Base-by-base conservation (phyloP, 225 moss, liverwort and hornwort genomes). In the Physcomitrium patens region DNA sequence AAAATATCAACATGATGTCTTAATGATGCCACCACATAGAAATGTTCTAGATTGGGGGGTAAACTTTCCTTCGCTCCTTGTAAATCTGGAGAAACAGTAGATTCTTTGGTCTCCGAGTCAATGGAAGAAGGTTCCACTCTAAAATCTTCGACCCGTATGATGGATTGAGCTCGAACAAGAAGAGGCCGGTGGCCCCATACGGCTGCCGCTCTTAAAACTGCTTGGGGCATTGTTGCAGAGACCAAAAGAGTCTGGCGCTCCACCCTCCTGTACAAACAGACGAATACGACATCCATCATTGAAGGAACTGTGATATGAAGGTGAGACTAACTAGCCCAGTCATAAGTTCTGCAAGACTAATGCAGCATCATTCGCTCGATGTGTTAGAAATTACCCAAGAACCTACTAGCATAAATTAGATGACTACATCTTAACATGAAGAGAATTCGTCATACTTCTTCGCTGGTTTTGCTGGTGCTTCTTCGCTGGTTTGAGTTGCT, bases 191-290 rank as follows among this genome's bases (percentile, higher is more conserved):
- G 93, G 37, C 99, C 99, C 99, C 99, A 99, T 12, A 91, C 63
- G 19, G 93, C 89, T 28, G 95, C 99, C 15, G 99, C 99, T 87
- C 90, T 83, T 41, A 99, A 84, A 70, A 99, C 99, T 74, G 89
- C 87, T 52, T 86, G 68, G 16, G 99, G 99, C 95, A 99, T 99
- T n/a, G 99, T 99, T 61, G 99, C 99, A 27, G 99, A 99, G 22
- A 99, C 95, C 68, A 99, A 86, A 27, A 99, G 77, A 4, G 99
- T 99, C 75, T 99, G 99, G 27, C 99, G 93, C 81, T 99, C 93
- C 51, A 95, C 87, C 73, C 84, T 92, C 66, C 75, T 93, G 81
- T 2, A 41, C 1, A 48, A 20, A 27, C 26, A 52, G 44, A 41
- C 3, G 65, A 18, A 41, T 20, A 47, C 17, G 14, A 3, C 51